Conservation (phyloP, 2,329 filamentous ascomycete genomes). For the Metarhizium brunneum region DNA sequence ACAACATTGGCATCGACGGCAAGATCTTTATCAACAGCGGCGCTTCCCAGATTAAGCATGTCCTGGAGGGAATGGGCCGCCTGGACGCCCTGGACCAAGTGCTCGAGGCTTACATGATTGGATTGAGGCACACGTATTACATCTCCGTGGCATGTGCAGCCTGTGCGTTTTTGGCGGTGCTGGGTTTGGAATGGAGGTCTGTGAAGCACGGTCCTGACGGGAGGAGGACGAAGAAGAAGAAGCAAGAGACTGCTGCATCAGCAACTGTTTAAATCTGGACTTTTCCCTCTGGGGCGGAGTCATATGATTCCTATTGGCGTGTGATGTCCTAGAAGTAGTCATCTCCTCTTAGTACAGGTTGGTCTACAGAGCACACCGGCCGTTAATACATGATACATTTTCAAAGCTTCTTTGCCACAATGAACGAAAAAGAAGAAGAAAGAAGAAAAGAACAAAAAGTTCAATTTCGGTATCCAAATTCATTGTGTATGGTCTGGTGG, state of each 20-base stretch:
- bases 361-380: too few species aligned
- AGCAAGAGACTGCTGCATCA: slow-evolving; percentile 17
- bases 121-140: slow-evolving; percentile 41
- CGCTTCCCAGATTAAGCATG: slow-evolving; percentile 37
- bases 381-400: too few species aligned
- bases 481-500: slow-evolving; percentile 33
- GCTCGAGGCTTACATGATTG: slow-evolving; percentile 38
- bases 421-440: background rate
- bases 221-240: slow-evolving; percentile 18
- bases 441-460: background rate
- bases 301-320: too few species aligned
- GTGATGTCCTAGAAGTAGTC: too few species aligned
- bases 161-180: slow-evolving; percentile 33
- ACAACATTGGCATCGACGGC: slow-evolving; percentile 36
- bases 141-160: slow-evolving; percentile 39
- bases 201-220: slow-evolving; percentile 34
- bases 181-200: slow-evolving; percentile 42
- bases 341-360: too few species aligned
- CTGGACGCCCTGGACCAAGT: slow-evolving; percentile 33
- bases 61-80: slow-evolving; percentile 32
- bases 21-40: slow-evolving; percentile 42
- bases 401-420: background rate
- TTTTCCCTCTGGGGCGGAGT: too few species aligned
- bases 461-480: background rate
- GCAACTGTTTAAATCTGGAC: slow-evolving; percentile 4